A percentile compares a stretch with the other conserved stretches of the same genome.
These are phyloP conservation scores for Phaeosphaeriaceae sp. DNA, from an alignment of 2,329 filamentous ascomycete genomes.

Conservation along the genomic window DNA sequence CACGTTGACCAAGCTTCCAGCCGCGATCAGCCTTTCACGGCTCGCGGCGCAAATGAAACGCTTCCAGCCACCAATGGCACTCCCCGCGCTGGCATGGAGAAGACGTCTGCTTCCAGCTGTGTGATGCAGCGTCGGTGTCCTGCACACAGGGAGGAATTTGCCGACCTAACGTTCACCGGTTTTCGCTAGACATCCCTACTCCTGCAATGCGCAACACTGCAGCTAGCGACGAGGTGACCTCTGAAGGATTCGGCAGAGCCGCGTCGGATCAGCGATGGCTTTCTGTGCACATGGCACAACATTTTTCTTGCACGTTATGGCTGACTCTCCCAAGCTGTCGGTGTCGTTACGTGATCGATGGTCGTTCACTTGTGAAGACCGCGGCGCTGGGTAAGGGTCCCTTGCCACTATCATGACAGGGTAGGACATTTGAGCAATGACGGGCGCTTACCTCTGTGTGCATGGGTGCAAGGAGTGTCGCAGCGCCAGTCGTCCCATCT, in stretches of 20 bases:
- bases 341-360: slow-evolving; percentile 11
- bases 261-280: slow-evolving; percentile 23
- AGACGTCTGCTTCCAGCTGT: not conserved
- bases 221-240: slow-evolving; percentile 1
- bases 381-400: slow-evolving; percentile 16
- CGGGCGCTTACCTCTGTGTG: not conserved
- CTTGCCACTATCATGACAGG: slow-evolving; percentile 16
- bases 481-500: not conserved
- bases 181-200: slow-evolving; percentile 5
- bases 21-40: slow-evolving; percentile 21
- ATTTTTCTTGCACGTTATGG: slow-evolving; percentile 25
- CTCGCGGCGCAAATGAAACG: slow-evolving; percentile 20
- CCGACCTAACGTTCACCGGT: slow-evolving; percentile 18
- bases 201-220: not conserved
- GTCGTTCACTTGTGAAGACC: not conserved
- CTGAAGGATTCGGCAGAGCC: slow-evolving; percentile 28
- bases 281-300: slow-evolving; percentile 17
- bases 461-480: not conserved
- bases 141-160: slow-evolving; percentile 2
- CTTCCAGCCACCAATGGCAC: slow-evolving; percentile 7
- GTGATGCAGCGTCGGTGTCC: not conserved
- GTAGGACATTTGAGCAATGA: not conserved
- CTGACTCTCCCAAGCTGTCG: slow-evolving; percentile 22
- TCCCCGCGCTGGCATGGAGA: slow-evolving; percentile 10
- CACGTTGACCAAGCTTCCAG: slow-evolving; percentile 40